phyloP scores from a whole-genome alignment of 495 filamentous ascomycete genomes.

The Umbilicaria muhlenbergii region DNA sequence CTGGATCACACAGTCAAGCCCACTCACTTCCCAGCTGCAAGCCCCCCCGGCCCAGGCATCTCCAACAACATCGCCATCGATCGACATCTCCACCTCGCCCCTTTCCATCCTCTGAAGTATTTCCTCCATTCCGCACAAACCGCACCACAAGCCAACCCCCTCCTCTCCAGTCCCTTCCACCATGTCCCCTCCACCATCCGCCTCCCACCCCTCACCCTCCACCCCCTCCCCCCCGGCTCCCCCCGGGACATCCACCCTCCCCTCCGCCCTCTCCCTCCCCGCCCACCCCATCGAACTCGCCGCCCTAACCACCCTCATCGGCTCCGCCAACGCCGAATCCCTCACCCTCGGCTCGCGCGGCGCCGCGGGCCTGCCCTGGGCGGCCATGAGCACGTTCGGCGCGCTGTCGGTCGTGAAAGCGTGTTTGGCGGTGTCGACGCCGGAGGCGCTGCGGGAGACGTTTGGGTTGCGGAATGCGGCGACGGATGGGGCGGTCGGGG shows the following conservation, averaged over 20 bases:
- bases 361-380: constrained; percentile 9
- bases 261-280: not conserved
- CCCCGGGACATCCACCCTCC: not conserved
- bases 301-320: constrained; percentile 10
- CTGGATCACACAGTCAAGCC: no score
- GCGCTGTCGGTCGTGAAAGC: constrained; percentile 6
- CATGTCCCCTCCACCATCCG: not conserved
- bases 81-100: not conserved
- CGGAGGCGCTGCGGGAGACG: not conserved
- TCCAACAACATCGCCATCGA: constrained; percentile 5
- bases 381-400: constrained; percentile 10
- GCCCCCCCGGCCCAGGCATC: constrained; percentile 10
- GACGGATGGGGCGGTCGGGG: constrained; percentile 1
- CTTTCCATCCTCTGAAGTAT: constrained; percentile 3
- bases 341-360: constrained; percentile 8
- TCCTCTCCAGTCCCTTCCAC: constrained; percentile 2
- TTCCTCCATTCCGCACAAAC: no score
- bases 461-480: constrained; percentile 1
- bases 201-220: not conserved
- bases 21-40: not conserved
- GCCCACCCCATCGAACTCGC: constrained; percentile 11
- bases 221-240: not conserved
- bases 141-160: no score
- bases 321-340: constrained; percentile 7
- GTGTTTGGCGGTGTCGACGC: constrained; percentile 1